A percentile compares a stretch with the other conserved stretches of the same genome.
Evolutionary conservation across 108 stramenopile genomes (phyloP).

Genomic region (Nitzschia palea): DNA sequence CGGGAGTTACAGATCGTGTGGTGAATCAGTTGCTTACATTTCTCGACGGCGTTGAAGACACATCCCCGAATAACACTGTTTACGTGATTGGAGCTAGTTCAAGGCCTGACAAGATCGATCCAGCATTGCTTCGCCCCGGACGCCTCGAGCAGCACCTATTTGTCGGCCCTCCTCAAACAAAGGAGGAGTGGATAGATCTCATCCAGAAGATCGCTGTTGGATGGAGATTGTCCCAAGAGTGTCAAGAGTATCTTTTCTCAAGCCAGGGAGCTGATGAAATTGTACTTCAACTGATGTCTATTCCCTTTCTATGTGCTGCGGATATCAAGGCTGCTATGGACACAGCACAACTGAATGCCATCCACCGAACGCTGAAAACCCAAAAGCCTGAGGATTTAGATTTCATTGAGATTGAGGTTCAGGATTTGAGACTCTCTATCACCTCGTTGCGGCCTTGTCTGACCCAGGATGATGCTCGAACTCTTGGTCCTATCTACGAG

Average conservation of each 20-base stretch:
- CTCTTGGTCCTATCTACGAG: slow-evolving; percentile 18
- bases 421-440: slow-evolving; percentile 20
- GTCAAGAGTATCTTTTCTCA: slow-evolving; percentile 13
- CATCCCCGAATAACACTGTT: slow-evolving; percentile 43
- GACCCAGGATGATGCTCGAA: slow-evolving; percentile 13
- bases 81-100: slow-evolving; percentile 93
- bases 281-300: not conserved
- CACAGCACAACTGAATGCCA: slow-evolving; percentile 75
- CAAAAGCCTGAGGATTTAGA: slow-evolving; percentile 2
- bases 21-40: slow-evolving; percentile 98
- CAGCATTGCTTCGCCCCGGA: slow-evolving; percentile 92
- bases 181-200: slow-evolving; percentile 68
- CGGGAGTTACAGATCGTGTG: slow-evolving; percentile 97
- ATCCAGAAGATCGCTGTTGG: slow-evolving; percentile 45
- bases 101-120: slow-evolving; percentile 94
- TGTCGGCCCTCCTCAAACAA: slow-evolving; percentile 64
- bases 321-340: slow-evolving; percentile 80
- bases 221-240: slow-evolving; percentile 50
- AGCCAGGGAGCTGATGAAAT: slow-evolving; percentile 34
- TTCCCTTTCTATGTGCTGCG: slow-evolving; percentile 55
- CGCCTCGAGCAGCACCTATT: slow-evolving; percentile 93
- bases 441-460: slow-evolving; percentile 15
- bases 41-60: slow-evolving; percentile 92
- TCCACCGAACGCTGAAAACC: slow-evolving; percentile 43
- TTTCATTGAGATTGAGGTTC: slow-evolving; percentile 18